Evolutionary conservation across 768 basidiomycete genomes (phyloP).

Genomic region (Suillus paluster): DNA sequence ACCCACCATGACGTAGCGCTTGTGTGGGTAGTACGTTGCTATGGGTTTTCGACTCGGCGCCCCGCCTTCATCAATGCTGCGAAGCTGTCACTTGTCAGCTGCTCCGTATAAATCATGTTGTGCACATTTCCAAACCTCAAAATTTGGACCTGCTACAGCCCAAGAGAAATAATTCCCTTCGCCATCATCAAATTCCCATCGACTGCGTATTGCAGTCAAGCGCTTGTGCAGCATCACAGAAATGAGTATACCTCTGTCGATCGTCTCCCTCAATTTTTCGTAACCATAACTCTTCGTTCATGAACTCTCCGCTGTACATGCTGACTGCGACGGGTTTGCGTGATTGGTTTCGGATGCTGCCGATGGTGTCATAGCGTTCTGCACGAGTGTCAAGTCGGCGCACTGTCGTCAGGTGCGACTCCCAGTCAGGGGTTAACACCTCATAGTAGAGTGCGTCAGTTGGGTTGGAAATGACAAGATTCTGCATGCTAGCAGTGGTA

Average conservation of each 20-base stretch:
- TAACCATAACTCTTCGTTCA: conserved; percentile 37
- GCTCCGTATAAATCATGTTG: not conserved
- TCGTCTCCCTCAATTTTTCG: conserved; percentile 18
- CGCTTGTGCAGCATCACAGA: not conserved
- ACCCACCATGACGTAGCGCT: conserved; percentile 38
- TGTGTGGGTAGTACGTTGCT: conserved; percentile 39
- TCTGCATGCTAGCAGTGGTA: conserved; percentile 42
- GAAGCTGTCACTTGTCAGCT: conserved; percentile 26
- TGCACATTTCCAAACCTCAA: conserved; percentile 17
- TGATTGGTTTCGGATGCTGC: conserved; percentile 35
- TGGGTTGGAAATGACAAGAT: conserved; percentile 42
- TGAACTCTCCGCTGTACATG: conserved; percentile 31
- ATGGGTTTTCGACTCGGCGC: conserved; percentile 31
- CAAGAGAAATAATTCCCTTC: conserved; percentile 28
- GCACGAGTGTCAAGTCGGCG: conserved; percentile 35
- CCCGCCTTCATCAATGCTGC: conserved; percentile 26
- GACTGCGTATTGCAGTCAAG: conserved; percentile 11
- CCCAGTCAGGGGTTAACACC: conserved; percentile 44
- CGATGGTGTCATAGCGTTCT: conserved; percentile 35
- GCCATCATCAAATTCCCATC: conserved; percentile 29
- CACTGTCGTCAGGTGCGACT: conserved; percentile 38
- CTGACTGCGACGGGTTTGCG: conserved; percentile 35
- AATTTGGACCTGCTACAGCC: conserved; percentile 11
- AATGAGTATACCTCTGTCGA: conserved; percentile 16
- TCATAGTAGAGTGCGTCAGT: conserved; percentile 46